A percentile compares a stretch with the other conserved stretches of the same genome.
Conservation (phyloP, 169 alveolate species). For the Plasmodium vivax region DNA sequence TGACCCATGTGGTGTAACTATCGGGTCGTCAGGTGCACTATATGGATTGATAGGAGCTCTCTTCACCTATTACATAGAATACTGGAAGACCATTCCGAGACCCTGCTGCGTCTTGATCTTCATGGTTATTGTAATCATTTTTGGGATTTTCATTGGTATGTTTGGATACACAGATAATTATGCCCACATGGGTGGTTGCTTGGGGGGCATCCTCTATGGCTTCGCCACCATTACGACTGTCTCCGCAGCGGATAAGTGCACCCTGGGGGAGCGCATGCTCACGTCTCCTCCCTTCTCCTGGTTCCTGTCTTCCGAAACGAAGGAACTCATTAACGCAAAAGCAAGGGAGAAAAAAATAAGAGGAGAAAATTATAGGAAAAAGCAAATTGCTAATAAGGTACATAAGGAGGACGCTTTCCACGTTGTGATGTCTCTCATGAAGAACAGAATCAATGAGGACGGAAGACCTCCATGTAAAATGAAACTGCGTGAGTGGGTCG, state of each 20-base stretch:
- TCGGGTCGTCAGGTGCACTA: constrained; percentile 92
- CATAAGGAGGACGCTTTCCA: constrained; percentile 68
- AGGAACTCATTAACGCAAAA: constrained; percentile 45
- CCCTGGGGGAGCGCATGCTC: constrained; percentile 76
- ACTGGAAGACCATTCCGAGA: constrained; percentile 89
- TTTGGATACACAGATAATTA: constrained; percentile 87
- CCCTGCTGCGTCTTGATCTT: constrained; percentile 84
- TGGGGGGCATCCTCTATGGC: constrained; percentile 86
- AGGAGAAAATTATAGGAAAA: constrained; percentile 75
- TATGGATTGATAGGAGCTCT: constrained; percentile 92
- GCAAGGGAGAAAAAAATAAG: constrained; percentile 73
- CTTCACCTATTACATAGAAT: constrained; percentile 87
- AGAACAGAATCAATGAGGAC: constrained; percentile 75
- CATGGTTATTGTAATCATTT: constrained; percentile 78
- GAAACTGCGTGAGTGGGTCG: constrained; percentile 81
- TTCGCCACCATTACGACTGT: constrained; percentile 86
- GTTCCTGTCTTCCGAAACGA: constrained; percentile 73
- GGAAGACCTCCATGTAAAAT: constrained; percentile 81
- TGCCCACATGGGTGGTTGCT: constrained; percentile 90
- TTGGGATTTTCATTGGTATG: constrained; percentile 85
- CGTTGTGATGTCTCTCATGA: constrained; percentile 58
- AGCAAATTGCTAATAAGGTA: constrained; percentile 59
- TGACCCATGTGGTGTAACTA: constrained; percentile 90
- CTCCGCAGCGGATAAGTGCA: constrained; percentile 82
- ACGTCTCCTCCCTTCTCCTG: constrained; percentile 79